Conservation (phyloP, 495 filamentous ascomycete genomes). For the Cercophora scortea region DNA sequence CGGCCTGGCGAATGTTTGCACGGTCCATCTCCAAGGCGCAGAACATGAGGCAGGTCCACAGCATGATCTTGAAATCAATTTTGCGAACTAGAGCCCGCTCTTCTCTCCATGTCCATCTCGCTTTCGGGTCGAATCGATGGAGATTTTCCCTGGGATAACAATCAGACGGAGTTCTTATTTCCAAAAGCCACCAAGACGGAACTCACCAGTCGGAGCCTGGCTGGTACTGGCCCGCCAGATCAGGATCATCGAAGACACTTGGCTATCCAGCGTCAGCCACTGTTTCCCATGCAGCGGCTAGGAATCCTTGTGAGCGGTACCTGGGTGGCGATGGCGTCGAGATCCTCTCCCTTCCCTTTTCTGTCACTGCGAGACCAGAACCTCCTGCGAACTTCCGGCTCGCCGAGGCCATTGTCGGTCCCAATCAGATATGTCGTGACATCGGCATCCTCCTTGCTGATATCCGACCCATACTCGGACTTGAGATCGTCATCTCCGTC, state of each 20-base stretch:
- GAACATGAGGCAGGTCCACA: conserved; percentile 70
- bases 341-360: conserved; percentile 9
- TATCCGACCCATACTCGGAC: conserved; percentile 8
- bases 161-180: no score
- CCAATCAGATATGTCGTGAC: conserved; percentile 14
- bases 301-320: background rate
- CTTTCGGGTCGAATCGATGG: conserved; percentile 71
- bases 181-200: background rate
- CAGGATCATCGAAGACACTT: conserved; percentile 35
- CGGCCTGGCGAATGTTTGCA: conserved; percentile 62
- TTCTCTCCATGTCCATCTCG: conserved; percentile 62
- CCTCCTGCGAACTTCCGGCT: conserved; percentile 6
- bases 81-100: conserved; percentile 60
- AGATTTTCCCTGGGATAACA: conserved; percentile 21
- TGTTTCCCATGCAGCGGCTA: background rate
- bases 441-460: conserved; percentile 16
- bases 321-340: conserved; percentile 14
- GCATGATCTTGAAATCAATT: conserved; percentile 29
- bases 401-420: background rate
- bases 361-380: conserved; percentile 5
- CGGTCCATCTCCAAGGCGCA: conserved; percentile 73
- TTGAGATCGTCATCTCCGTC: conserved; percentile 6
- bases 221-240: conserved; percentile 42
- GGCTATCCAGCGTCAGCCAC: conserved; percentile 10
- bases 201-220: conserved; percentile 40